Percentiles rank a stretch among this genome's conserved stretches.
Evolutionary conservation across 176 grass and related monocot species (phyloP).

Genomic region (Microstegium vimineum): DNA sequence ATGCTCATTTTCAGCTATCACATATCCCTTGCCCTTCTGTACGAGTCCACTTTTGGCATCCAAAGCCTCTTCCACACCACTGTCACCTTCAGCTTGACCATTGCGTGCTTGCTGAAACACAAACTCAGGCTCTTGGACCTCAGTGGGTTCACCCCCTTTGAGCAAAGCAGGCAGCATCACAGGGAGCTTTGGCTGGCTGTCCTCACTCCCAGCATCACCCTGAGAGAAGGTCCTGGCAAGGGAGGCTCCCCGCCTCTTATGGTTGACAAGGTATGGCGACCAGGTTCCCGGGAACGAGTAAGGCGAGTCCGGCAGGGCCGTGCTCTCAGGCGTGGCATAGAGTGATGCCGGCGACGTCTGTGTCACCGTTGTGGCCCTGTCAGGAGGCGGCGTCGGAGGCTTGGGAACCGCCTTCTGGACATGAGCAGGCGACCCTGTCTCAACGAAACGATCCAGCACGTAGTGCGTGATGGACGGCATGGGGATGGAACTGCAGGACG

Average conservation of each 20-base stretch:
- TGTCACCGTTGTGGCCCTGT: conserved; percentile 2
- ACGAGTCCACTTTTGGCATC: background rate
- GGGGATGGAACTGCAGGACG: background rate
- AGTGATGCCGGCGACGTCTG: conserved; percentile 51
- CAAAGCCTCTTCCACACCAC: background rate
- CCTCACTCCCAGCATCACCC: conserved; percentile 24
- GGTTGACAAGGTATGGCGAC: conserved; percentile 84
- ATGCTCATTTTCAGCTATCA: conserved; percentile 14
- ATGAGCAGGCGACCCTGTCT: conserved; percentile 36
- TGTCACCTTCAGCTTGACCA: conserved; percentile 8
- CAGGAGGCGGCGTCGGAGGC: conserved; percentile 10
- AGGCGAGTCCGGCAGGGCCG: conserved; percentile 60
- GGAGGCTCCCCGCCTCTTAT: conserved; percentile 70
- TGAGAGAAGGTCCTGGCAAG: conserved; percentile 45
- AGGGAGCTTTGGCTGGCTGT: background rate
- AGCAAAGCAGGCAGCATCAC: conserved; percentile 4
- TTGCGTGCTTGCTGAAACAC: background rate
- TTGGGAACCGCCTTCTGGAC: conserved; percentile 17
- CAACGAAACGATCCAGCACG: conserved; percentile 57
- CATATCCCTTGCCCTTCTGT: conserved; percentile 18
- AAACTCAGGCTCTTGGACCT: conserved; percentile 31
- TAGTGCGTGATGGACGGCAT: conserved; percentile 70
- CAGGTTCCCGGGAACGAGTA: conserved; percentile 60
- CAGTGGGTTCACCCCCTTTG: conserved; percentile 1
- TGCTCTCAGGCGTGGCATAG: conserved; percentile 68